Percentiles rank a stretch among this genome's conserved stretches.
Conservation (phyloP, 352 stramenopile species). For the Aphanomyces invadans region DNA sequence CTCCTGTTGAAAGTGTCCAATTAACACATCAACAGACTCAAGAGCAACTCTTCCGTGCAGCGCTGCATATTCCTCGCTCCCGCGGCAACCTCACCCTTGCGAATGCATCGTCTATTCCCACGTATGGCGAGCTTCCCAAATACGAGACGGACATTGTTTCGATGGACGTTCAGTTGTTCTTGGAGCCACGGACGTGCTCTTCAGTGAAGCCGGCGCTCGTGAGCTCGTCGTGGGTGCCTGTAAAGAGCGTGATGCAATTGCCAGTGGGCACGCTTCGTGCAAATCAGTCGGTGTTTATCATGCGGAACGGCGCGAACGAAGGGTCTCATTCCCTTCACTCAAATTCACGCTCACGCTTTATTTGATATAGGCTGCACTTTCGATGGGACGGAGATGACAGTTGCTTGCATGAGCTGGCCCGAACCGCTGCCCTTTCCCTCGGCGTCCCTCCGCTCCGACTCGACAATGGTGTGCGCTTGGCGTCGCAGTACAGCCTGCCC, state of each 20-base stretch:
- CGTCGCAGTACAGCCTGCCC: slow-evolving; percentile 57
- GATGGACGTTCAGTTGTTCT: slow-evolving; percentile 3
- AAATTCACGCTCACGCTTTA: too few species aligned
- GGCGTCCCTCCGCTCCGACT: slow-evolving; percentile 55
- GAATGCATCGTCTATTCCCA: not conserved
- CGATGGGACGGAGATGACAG: slow-evolving; percentile 65
- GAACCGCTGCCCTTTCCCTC: slow-evolving; percentile 40
- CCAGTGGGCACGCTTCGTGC: not conserved
- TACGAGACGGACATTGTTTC: slow-evolving; percentile 12
- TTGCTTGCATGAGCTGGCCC: slow-evolving; percentile 33
- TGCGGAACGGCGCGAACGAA: slow-evolving; percentile 77
- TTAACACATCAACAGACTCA: not conserved
- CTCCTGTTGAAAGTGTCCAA: not conserved
- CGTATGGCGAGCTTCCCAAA: not conserved
- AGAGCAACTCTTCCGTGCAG: not conserved
- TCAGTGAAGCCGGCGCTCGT: not conserved
- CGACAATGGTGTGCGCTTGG: slow-evolving; percentile 61
- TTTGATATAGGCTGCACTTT: slow-evolving; percentile 39
- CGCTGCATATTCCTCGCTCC: not conserved
- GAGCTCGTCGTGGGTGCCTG: not conserved
- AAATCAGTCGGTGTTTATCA: slow-evolving; percentile 49
- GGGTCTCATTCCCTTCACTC: slow-evolving; percentile 27
- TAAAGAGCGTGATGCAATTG: not conserved
- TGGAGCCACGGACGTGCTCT: not conserved
- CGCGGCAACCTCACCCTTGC: not conserved